Evolutionary conservation across 306 rosid genomes (phyloP), one percentile per base, ranked within the genome.

Genomic region (Castanea sativa): DNA sequence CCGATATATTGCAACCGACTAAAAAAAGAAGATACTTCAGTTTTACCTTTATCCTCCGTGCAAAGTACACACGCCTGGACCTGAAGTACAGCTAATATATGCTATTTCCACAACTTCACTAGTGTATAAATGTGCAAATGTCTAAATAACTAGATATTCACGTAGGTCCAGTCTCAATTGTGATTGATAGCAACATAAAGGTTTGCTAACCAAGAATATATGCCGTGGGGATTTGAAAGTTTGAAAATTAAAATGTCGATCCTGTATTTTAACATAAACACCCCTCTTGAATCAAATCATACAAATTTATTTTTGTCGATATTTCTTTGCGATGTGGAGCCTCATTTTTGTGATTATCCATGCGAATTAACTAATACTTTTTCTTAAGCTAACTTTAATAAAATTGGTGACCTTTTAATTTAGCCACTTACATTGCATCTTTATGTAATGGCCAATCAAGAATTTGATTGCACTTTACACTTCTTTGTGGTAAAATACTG

Each of bases 151-250:
- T 38, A 1, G 10, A 38, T 6, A 38, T 38, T 38, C 45, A 38
- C 11, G 45, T 38, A 38, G 11, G 45, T 38, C 43, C 11, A 38
- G 1, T 38, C 45, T 38, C 45, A 35, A 25, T 27, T 63, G 64
- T 21, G 30, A 57, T 30, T 43, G 77, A 73, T 25, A 7, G 55
- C 7, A 71, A 78, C 25, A 43, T 13, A 35, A 57, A 69, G 33
- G 59, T 56, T 76, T 77, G 52, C 67, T 68, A 21, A 58, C 51
- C 21, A 20, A 27, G 19, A 63, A 57, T 76, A 76, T 71, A 73
- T 82, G 86, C 49, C 88, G 86, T 87, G 80, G 59, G 78, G 83
- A 16, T 4, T 29, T 32, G 8, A 4, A 67, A 67, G 32, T 21
- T 21, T 11, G 20, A 4, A 60, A 23, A 41, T 41, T 25, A 33